Conservation (phyloP, 2,329 filamentous ascomycete genomes). For the Trichoderma lentiforme region DNA sequence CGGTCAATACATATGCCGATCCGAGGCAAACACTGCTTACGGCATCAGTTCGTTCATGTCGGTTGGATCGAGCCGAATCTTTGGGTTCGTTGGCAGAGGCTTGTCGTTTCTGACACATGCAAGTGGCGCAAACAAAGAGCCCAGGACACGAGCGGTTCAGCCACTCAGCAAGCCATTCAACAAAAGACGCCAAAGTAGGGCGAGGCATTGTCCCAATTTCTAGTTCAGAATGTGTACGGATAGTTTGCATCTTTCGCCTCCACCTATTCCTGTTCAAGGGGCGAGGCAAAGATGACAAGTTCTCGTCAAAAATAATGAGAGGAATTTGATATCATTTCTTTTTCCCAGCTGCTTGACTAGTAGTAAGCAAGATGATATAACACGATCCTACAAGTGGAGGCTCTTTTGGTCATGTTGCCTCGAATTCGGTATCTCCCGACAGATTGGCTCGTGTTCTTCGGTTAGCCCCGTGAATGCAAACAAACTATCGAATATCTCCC, state of each 20-base stretch:
- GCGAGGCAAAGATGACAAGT: neutral
- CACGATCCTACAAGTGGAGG: neutral
- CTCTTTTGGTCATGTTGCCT: neutral
- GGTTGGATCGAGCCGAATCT: neutral
- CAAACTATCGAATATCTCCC: neutral
- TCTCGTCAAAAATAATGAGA: neutral
- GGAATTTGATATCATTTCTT: neutral
- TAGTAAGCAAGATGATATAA: neutral
- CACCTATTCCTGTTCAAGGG: neutral
- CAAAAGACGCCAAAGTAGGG: neutral
- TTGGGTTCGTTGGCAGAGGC: neutral
- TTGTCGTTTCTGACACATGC: neutral
- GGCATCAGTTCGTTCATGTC: neutral
- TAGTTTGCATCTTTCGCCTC: neutral
- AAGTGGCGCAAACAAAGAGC: neutral
- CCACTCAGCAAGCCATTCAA: conserved; percentile 3
- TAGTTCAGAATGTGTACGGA: neutral
- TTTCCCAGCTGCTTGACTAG: neutral
- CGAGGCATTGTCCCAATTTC: neutral
- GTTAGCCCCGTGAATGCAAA: neutral
- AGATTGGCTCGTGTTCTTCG: neutral
- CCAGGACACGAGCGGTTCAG: neutral
- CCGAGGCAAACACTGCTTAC: neutral
- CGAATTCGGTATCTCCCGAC: neutral
- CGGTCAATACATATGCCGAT: conserved; percentile 2